These are phyloP conservation scores for Penicillium nucicola DNA, from an alignment of 495 filamentous ascomycete genomes.

Conservation along the genomic window DNA sequence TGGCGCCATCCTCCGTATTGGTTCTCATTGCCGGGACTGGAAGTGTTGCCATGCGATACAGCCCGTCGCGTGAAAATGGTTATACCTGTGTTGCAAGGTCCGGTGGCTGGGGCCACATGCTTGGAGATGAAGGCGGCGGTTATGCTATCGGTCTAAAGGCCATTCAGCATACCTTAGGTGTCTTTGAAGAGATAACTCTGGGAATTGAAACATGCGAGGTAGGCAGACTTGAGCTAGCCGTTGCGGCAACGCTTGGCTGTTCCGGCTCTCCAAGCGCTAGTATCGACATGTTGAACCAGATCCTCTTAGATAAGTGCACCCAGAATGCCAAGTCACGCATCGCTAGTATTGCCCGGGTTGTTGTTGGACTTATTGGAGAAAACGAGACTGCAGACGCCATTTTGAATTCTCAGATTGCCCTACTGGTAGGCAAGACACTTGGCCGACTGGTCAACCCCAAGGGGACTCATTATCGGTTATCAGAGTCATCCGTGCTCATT, in stretches of 20 bases:
- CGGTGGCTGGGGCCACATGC: slow-evolving; percentile 37
- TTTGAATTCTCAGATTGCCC: slow-evolving; percentile 11
- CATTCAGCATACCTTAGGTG: slow-evolving; percentile 23
- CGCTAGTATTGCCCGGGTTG: slow-evolving; percentile 18
- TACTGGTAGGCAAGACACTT: slow-evolving; percentile 20
- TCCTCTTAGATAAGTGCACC: slow-evolving; percentile 11
- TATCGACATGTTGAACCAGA: slow-evolving; percentile 19
- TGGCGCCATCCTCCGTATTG: slow-evolving; percentile 15
- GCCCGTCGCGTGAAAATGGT: slow-evolving; percentile 5
- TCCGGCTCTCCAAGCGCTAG: not conserved
- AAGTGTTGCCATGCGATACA: slow-evolving; percentile 30
- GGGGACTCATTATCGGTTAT: slow-evolving; percentile 11
- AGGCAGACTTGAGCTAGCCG: slow-evolving; percentile 11
- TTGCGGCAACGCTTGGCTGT: slow-evolving; percentile 13
- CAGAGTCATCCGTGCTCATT: slow-evolving; percentile 15
- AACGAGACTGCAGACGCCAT: slow-evolving; percentile 16
- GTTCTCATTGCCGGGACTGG: slow-evolving; percentile 36
- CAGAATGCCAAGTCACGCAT: slow-evolving; percentile 21
- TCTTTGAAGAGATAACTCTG: slow-evolving; percentile 15
- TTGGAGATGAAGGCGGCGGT: slow-evolving; percentile 37
- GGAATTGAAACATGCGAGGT: slow-evolving; percentile 1
- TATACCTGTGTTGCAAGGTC: slow-evolving; percentile 23
- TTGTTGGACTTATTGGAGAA: slow-evolving; percentile 7
- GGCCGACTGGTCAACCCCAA: slow-evolving; percentile 14
- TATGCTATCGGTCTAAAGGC: slow-evolving; percentile 34